These are phyloP conservation scores for Herpetomonas tarakana DNA, from an alignment of 208 protist genomes.

Conservation along the genomic window DNA sequence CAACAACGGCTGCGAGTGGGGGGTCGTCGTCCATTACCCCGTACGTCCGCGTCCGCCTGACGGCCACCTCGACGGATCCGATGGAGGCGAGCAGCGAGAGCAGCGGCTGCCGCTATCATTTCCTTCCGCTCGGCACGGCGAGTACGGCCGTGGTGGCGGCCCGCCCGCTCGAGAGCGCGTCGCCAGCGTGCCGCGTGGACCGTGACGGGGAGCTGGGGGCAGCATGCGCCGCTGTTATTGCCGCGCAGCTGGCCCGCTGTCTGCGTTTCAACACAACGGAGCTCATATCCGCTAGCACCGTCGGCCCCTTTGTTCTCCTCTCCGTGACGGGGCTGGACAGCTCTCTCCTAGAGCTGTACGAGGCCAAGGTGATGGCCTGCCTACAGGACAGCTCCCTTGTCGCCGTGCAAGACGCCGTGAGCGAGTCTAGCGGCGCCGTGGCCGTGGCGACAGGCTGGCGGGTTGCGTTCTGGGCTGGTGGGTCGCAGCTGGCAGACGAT, in stretches of 20 bases:
- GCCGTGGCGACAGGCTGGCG: slow-evolving; percentile 13
- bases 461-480: background rate
- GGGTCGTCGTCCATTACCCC: background rate
- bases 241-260: slow-evolving; percentile 33
- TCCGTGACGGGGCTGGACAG: slow-evolving; percentile 23
- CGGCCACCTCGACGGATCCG: slow-evolving; percentile 29
- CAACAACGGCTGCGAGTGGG: background rate
- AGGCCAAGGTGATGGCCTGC: slow-evolving; percentile 35
- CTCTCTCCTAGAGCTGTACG: slow-evolving; percentile 24
- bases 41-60: slow-evolving; percentile 15
- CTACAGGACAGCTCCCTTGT: slow-evolving; percentile 12
- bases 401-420: slow-evolving; percentile 19
- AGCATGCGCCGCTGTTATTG: slow-evolving; percentile 22
- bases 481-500: background rate
- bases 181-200: slow-evolving; percentile 1
- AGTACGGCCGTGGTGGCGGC: slow-evolving; percentile 33
- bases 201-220: slow-evolving; percentile 12
- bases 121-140: slow-evolving; percentile 24
- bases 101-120: slow-evolving; percentile 26
- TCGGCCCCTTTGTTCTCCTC: slow-evolving; percentile 39
- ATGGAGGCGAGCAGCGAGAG: slow-evolving; percentile 34
- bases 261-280: slow-evolving; percentile 49
- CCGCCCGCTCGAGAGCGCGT: slow-evolving; percentile 15
- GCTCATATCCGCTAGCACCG: slow-evolving; percentile 20
- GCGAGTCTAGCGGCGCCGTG: background rate